phyloP scores from a whole-genome alignment of 1,284 basidiomycete species.

The Cryptococcus hybrid region DNA sequence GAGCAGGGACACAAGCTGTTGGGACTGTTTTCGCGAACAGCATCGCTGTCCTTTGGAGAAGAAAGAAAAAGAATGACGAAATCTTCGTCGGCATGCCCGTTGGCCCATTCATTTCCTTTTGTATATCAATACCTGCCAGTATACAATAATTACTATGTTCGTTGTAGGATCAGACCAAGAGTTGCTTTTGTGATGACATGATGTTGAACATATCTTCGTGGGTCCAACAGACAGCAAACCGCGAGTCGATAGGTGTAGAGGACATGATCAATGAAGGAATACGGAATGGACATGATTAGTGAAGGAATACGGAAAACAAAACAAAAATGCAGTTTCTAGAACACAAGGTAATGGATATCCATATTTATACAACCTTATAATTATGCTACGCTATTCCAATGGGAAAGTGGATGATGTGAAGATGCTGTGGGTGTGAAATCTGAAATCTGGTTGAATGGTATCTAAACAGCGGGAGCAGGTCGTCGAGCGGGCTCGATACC shows the following conservation, averaged over 20 bases:
- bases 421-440: background rate
- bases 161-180: background rate
- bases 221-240: background rate
- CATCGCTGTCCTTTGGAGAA: too few relatives aligned
- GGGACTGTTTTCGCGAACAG: too few relatives aligned
- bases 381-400: background rate
- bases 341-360: too few relatives aligned
- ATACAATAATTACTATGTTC: background rate
- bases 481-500: conserved; percentile 36
- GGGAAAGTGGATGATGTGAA: background rate
- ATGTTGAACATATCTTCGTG: background rate
- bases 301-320: too few relatives aligned
- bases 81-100: too few relatives aligned
- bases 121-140: background rate
- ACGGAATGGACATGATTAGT: background rate
- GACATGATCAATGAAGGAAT: background rate
- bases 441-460: background rate
- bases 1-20: too few relatives aligned
- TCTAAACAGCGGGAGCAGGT: conserved; percentile 18
- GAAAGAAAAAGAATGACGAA: too few relatives aligned
- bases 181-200: background rate
- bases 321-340: too few relatives aligned
- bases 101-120: background rate
- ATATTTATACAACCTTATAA: background rate
- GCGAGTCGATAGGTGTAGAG: background rate